A percentile compares a stretch with the other conserved stretches of the same genome.
phyloP scores from a whole-genome alignment of 2,329 filamentous ascomycete species.

The Penicillium sclerotiorum region DNA sequence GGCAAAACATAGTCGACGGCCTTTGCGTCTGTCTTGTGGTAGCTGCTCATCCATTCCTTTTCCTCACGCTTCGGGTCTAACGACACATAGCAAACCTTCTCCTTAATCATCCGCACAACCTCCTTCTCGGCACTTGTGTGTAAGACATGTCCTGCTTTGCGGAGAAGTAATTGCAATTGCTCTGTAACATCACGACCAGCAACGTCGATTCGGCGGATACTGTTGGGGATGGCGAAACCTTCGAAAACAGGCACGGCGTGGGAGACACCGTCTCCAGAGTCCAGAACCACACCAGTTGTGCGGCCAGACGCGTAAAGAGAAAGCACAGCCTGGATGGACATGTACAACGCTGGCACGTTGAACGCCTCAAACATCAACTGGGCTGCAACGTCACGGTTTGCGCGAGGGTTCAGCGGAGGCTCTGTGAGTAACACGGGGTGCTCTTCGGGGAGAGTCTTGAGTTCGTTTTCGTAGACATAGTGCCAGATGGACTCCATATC shows the following conservation, averaged over 20 bases:
- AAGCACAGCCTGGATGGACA: slow-evolving; percentile 93
- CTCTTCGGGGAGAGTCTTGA: slow-evolving; percentile 98
- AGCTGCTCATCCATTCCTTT: slow-evolving; percentile 80
- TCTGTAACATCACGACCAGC: slow-evolving; percentile 96
- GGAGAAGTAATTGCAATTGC: slow-evolving; percentile 83
- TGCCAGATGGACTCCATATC: slow-evolving; percentile 99
- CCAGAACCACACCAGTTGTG: slow-evolving; percentile 93
- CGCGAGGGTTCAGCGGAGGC: slow-evolving; percentile 89
- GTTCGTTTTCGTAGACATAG: slow-evolving; percentile 91
- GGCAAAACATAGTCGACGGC: slow-evolving; percentile 85
- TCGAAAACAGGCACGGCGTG: slow-evolving; percentile 98
- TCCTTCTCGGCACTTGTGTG: slow-evolving; percentile 99
- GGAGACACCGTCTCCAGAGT: slow-evolving; percentile 93
- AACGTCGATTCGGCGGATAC: slow-evolving; percentile 93
- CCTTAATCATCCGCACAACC: slow-evolving; percentile 96
- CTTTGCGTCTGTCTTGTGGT: slow-evolving; percentile 76
- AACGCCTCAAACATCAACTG: slow-evolving; percentile 99
- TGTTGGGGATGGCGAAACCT: slow-evolving; percentile 94
- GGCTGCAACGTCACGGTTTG: slow-evolving; percentile 93
- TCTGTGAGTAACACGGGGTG: slow-evolving; percentile 96
- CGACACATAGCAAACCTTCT: slow-evolving; percentile 89
- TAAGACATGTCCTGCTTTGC: slow-evolving; percentile 92
- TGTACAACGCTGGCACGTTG: slow-evolving; percentile 95
- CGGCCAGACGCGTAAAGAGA: slow-evolving; percentile 94
- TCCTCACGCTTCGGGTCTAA: slow-evolving; percentile 90